Evolutionary conservation across 495 filamentous ascomycete species (phyloP).

Genomic region (Lasiosphaeria miniovina): DNA sequence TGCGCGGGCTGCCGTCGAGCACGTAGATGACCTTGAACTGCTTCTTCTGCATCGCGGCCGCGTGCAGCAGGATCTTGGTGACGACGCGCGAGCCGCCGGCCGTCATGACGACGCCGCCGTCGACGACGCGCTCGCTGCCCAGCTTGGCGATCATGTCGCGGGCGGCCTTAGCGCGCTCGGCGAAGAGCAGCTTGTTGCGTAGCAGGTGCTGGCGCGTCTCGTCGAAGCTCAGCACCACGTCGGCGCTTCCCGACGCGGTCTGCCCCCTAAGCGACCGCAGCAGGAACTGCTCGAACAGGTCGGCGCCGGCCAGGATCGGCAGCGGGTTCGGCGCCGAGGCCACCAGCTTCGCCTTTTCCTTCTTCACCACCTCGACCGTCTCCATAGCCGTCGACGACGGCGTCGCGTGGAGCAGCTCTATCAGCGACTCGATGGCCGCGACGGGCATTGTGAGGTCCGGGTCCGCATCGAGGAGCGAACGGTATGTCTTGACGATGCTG

Average conservation of each 20-base stretch:
- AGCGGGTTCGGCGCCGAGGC: constrained; percentile 78
- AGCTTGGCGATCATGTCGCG: constrained; percentile 76
- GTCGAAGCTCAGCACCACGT: constrained; percentile 65
- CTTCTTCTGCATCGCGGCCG: constrained; percentile 57
- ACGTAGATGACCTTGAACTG: constrained; percentile 88
- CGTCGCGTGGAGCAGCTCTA: constrained; percentile 72
- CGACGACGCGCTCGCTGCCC: constrained; percentile 71
- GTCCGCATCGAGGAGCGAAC: constrained; percentile 55
- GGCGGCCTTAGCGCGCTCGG: constrained; percentile 78
- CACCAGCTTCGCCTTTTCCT: constrained; percentile 64
- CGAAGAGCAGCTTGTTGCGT: constrained; percentile 79
- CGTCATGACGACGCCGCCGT: constrained; percentile 77
- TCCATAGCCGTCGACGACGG: constrained; percentile 85
- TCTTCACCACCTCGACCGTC: constrained; percentile 78
- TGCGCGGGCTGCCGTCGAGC: constrained; percentile 50
- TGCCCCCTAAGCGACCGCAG: constrained; percentile 56
- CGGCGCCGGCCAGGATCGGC: constrained; percentile 86
- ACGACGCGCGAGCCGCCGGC: constrained; percentile 86
- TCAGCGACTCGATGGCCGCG: constrained; percentile 90
- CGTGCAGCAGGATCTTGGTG: constrained; percentile 67
- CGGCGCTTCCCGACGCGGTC: constrained; percentile 44
- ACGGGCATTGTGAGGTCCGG: constrained; percentile 91
- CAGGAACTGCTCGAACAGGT: constrained; percentile 92
- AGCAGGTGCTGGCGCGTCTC: constrained; percentile 78
- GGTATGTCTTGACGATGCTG: constrained; percentile 56